phyloP scores from a whole-genome alignment of 192 early-diverging fungal species.

The Backusella tuberculispora region DNA sequence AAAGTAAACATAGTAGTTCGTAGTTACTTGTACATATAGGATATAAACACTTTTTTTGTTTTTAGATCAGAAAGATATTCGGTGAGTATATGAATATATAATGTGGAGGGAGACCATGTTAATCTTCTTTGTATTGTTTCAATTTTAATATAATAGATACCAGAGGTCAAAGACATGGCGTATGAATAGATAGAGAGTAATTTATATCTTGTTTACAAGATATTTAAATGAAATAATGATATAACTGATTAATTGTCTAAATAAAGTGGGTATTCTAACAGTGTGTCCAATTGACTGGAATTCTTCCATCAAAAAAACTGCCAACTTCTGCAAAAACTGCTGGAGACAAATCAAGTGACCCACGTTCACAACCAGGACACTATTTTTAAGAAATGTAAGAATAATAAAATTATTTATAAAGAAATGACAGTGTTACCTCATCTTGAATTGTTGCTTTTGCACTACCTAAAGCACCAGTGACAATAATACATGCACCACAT shows the following conservation, averaged over 20 bases:
- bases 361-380: conserved; percentile 33
- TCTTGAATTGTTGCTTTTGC: conserved; percentile 56
- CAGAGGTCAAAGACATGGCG: background rate
- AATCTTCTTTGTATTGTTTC: too few species aligned
- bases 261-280: conserved; percentile 24
- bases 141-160: too few species aligned
- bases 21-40: too few species aligned
- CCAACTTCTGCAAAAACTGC: conserved; percentile 41
- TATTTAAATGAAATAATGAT: background rate
- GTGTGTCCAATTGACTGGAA: conserved; percentile 37
- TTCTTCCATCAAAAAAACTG: conserved; percentile 32
- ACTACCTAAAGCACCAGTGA: conserved; percentile 54
- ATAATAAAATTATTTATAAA: background rate
- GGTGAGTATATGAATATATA: too few species aligned
- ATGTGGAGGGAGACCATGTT: too few species aligned
- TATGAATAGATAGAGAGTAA: too few species aligned
- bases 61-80: too few species aligned
- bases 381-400: conserved; percentile 19
- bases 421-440: conserved; percentile 44
- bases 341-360: conserved; percentile 41
- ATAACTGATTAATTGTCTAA: background rate
- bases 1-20: too few species aligned
- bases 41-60: too few species aligned
- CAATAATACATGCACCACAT: conserved; percentile 54
- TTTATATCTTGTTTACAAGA: too few species aligned